phyloP scores from a whole-genome alignment of 306 rosid genomes.

The Dalbergia oliveri region DNA sequence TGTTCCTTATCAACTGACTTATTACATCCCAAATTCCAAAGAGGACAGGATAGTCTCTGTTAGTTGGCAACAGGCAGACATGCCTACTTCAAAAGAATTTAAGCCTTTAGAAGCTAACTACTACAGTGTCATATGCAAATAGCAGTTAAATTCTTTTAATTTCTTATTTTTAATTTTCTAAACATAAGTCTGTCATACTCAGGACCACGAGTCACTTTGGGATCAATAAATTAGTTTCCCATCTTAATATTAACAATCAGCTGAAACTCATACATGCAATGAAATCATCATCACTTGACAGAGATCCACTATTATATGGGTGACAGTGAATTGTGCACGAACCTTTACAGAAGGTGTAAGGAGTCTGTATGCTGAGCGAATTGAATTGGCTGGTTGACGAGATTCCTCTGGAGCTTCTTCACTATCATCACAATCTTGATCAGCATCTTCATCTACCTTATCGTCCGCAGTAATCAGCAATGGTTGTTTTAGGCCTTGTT shows the following conservation, averaged over 20 bases:
- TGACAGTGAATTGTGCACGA: constrained; percentile 33
- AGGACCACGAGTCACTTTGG: too few species aligned
- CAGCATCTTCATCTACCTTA: constrained; percentile 76
- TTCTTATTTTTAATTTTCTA: too few species aligned
- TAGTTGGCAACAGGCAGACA: background rate
- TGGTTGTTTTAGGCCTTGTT: constrained; percentile 79
- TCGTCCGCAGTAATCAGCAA: constrained; percentile 71
- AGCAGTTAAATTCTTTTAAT: constrained; percentile 3
- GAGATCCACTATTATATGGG: constrained; percentile 31
- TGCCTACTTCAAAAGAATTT: constrained; percentile 8
- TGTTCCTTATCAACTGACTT: background rate
- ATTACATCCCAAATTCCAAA: constrained; percentile 3
- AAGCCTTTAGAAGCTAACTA: background rate
- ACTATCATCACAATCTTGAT: constrained; percentile 81
- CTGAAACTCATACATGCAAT: constrained; percentile 16
- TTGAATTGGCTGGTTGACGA: constrained; percentile 81
- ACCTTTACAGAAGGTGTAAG: constrained; percentile 99
- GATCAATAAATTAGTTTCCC: constrained; percentile 3
- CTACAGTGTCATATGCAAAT: background rate
- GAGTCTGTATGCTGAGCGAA: constrained; percentile 81
- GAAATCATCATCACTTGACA: constrained; percentile 18
- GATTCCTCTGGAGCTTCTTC: constrained; percentile 90
- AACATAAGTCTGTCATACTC: too few species aligned
- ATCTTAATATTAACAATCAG: constrained; percentile 16
- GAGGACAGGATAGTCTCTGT: background rate